Percentiles rank a stretch among this genome's conserved stretches.
These are phyloP conservation scores for Sphenostylis stenocarpa DNA, from an alignment of 306 rosid species.

Conservation along the genomic window DNA sequence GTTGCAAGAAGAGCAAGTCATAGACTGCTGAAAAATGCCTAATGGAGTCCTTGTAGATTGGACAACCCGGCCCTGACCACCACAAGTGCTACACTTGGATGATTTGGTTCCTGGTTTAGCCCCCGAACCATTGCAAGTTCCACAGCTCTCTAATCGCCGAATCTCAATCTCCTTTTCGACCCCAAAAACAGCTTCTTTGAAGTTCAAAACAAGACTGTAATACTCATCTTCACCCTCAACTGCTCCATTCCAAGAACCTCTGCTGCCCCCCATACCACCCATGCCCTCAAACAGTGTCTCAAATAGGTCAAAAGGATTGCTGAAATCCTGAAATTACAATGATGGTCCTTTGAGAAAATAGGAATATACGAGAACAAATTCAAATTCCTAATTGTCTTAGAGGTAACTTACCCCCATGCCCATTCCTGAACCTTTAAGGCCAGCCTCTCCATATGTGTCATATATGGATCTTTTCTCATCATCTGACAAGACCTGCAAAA, in stretches of 20 bases:
- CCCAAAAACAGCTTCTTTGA: slow-evolving; percentile 96
- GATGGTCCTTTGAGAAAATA: slow-evolving; percentile 23
- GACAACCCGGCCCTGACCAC: slow-evolving; percentile 97
- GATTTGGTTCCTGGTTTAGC: slow-evolving; percentile 95
- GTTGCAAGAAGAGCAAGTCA: slow-evolving; percentile 91
- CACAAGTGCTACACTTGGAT: slow-evolving; percentile 81
- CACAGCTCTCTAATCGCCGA: slow-evolving; percentile 83
- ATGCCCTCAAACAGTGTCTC: slow-evolving; percentile 54
- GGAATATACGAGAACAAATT: not conserved
- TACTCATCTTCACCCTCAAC: slow-evolving; percentile 64
- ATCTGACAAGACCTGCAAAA: slow-evolving; percentile 88
- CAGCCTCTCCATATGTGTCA: slow-evolving; percentile 96
- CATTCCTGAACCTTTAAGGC: slow-evolving; percentile 87
- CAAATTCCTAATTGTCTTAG: slow-evolving; percentile 3
- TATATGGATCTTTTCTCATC: slow-evolving; percentile 87
- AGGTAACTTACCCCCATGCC: slow-evolving; percentile 79
- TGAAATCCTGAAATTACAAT: slow-evolving; percentile 45
- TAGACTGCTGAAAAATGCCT: slow-evolving; percentile 98
- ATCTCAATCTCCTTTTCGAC: slow-evolving; percentile 93
- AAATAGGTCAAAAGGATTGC: slow-evolving; percentile 51
- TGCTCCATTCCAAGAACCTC: slow-evolving; percentile 49
- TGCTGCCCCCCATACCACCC: slow-evolving; percentile 38
- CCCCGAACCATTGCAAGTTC: slow-evolving; percentile 92
- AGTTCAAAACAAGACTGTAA: slow-evolving; percentile 81
- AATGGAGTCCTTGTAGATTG: slow-evolving; percentile 88